Evolutionary conservation across 2,329 filamentous ascomycete genomes (phyloP).

Genomic region (Alternaria sp.): DNA sequence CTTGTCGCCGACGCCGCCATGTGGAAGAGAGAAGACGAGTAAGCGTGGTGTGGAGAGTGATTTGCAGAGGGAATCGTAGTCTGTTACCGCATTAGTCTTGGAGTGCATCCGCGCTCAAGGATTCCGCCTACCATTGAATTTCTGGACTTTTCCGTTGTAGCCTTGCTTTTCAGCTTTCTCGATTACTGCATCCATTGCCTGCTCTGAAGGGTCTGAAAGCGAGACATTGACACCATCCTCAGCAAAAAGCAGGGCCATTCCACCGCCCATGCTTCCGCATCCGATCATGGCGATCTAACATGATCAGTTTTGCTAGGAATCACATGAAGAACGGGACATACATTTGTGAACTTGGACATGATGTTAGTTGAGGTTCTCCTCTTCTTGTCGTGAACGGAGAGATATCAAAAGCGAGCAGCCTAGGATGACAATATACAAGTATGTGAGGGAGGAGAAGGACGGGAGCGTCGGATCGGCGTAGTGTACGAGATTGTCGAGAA

Average conservation of each 20-base stretch:
- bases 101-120: neutral
- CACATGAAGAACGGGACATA: slow-evolving; percentile 11
- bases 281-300: slow-evolving; percentile 63
- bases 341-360: slow-evolving; percentile 34
- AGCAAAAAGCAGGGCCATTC: slow-evolving; percentile 64
- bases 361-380: slow-evolving; percentile 12
- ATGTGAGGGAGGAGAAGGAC: slow-evolving; percentile 37
- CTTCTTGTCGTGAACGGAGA: slow-evolving; percentile 23
- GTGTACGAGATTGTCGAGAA: slow-evolving; percentile 35
- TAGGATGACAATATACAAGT: slow-evolving; percentile 38
- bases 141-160: slow-evolving; percentile 47
- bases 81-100: slow-evolving; percentile 31
- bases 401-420: slow-evolving; percentile 33
- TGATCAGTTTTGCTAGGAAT: slow-evolving; percentile 1
- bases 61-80: slow-evolving; percentile 60
- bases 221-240: slow-evolving; percentile 63
- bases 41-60: slow-evolving; percentile 57
- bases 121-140: slow-evolving; percentile 42
- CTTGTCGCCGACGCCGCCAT: slow-evolving; percentile 56
- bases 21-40: slow-evolving; percentile 61
- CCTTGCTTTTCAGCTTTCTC: slow-evolving; percentile 50
- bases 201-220: slow-evolving; percentile 60
- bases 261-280: slow-evolving; percentile 66
- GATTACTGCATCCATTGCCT: slow-evolving; percentile 56
- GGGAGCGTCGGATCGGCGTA: slow-evolving; percentile 42